phyloP scores from a whole-genome alignment of 176 grass and related monocot species.

The bread wheat (Triticum aestivum) region DNA sequence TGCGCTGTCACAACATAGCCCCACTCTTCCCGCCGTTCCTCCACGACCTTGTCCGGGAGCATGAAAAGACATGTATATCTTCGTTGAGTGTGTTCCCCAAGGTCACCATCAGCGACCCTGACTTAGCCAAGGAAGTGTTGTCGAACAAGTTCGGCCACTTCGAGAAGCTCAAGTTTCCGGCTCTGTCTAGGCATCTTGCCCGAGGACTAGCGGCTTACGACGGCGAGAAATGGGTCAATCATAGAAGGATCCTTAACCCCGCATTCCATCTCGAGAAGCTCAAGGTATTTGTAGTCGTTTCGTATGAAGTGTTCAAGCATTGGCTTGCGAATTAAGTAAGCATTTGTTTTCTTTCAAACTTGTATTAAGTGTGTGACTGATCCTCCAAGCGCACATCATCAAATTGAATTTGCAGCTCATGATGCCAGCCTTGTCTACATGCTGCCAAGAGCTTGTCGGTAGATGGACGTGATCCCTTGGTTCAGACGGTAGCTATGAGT shows the following conservation, averaged over 20 bases:
- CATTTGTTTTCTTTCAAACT: no score
- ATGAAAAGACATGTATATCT: background rate
- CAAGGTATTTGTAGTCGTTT: background rate
- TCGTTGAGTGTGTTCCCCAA: background rate
- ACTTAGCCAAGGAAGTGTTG: slow-evolving; percentile 28
- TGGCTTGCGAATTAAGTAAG: background rate
- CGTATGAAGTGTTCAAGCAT: background rate
- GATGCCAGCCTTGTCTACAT: no score
- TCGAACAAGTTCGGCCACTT: slow-evolving; percentile 51
- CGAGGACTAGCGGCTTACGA: background rate
- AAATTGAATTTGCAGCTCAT: no score
- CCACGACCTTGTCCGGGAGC: background rate
- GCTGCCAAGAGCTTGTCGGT: no score
- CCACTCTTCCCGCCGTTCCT: background rate
- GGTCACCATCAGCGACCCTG: background rate
- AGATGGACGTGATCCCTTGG: no score
- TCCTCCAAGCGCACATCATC: no score
- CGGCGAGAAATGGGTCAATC: background rate
- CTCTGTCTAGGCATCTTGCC: slow-evolving; percentile 11
- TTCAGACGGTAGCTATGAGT: no score
- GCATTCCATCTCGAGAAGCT: background rate
- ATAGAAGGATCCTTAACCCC: background rate
- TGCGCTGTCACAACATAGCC: background rate
- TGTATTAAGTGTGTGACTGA: no score
- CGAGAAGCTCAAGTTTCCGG: slow-evolving; percentile 14